These are phyloP conservation scores for Pseudoturritis turrita DNA, from an alignment of 345 rosid species.

Conservation along the genomic window DNA sequence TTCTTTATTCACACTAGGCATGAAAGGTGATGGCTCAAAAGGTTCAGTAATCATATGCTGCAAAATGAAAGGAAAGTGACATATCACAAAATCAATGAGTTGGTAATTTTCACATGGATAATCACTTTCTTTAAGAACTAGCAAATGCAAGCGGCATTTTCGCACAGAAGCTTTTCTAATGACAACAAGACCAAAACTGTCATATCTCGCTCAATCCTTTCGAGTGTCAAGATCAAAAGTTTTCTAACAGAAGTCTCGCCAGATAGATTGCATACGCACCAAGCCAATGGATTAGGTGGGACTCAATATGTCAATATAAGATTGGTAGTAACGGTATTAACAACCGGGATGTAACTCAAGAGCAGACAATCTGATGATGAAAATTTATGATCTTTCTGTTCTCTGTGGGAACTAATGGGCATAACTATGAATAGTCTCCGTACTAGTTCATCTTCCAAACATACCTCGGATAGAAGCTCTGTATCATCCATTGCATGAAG, in stretches of 20 bases:
- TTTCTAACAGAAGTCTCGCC: background rate
- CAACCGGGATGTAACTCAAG: background rate
- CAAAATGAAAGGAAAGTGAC: slow-evolving; percentile 5
- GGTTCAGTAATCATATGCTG: slow-evolving; percentile 95
- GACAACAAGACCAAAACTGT: slow-evolving; percentile 2
- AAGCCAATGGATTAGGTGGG: background rate
- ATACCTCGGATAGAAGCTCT: slow-evolving; percentile 92
- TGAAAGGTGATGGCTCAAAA: slow-evolving; percentile 85
- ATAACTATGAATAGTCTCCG: background rate
- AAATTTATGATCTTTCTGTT: background rate
- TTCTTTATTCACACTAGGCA: slow-evolving; percentile 63
- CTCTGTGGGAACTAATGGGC: background rate
- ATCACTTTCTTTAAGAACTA: background rate
- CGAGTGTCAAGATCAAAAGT: background rate
- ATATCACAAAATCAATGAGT: slow-evolving; percentile 16
- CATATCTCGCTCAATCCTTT: slow-evolving; percentile 1
- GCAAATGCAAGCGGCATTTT: background rate
- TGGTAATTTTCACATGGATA: background rate
- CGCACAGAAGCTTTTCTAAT: background rate
- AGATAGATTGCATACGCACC: slow-evolving; percentile 1
- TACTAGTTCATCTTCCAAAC: background rate
- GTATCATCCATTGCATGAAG: slow-evolving; percentile 99
- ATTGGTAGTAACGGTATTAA: background rate
- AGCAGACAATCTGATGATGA: background rate
- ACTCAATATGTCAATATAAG: background rate